These are phyloP conservation scores for Artemisia tridentata DNA, from an alignment of 129 eudicot genomes.

Conservation along the genomic window DNA sequence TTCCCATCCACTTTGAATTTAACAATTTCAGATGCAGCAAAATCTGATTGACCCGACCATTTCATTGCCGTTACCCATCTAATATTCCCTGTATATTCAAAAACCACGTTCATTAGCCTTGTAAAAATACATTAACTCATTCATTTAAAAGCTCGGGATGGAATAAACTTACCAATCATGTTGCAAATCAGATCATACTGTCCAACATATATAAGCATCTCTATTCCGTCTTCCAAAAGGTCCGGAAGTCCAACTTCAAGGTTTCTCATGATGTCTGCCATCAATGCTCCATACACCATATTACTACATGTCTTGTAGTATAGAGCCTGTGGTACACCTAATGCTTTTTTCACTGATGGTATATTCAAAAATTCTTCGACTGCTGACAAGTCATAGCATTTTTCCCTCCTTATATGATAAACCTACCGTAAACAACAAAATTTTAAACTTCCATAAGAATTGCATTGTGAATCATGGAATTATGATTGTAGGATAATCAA, in stretches of 20 bases:
- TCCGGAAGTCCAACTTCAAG: constrained; percentile 69
- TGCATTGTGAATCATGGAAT: not conserved
- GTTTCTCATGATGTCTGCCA: constrained; percentile 66
- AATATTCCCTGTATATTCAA: constrained; percentile 50
- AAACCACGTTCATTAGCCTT: not conserved
- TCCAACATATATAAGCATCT: constrained; percentile 69
- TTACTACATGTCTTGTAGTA: constrained; percentile 47
- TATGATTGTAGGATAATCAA: not conserved
- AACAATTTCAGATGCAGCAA: constrained; percentile 29
- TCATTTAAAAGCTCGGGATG: not conserved
- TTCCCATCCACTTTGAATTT: constrained; percentile 50
- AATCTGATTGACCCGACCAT: constrained; percentile 68
- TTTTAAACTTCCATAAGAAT: not conserved
- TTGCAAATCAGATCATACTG: constrained; percentile 73
- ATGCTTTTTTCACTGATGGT: constrained; percentile 41
- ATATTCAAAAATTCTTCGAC: constrained; percentile 43
- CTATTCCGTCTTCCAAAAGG: constrained; percentile 64
- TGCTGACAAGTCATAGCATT: constrained; percentile 53
- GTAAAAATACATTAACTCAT: not conserved
- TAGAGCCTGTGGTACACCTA: constrained; percentile 58
- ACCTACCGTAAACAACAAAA: constrained; percentile 39
- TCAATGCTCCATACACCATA: constrained; percentile 55
- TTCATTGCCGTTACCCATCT: constrained; percentile 73
- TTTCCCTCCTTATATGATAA: constrained; percentile 55
- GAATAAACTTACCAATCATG: constrained; percentile 58